Base-by-base conservation (phyloP, 2,329 filamentous ascomycete species). In the Clonostachys rhizophaga region DNA sequence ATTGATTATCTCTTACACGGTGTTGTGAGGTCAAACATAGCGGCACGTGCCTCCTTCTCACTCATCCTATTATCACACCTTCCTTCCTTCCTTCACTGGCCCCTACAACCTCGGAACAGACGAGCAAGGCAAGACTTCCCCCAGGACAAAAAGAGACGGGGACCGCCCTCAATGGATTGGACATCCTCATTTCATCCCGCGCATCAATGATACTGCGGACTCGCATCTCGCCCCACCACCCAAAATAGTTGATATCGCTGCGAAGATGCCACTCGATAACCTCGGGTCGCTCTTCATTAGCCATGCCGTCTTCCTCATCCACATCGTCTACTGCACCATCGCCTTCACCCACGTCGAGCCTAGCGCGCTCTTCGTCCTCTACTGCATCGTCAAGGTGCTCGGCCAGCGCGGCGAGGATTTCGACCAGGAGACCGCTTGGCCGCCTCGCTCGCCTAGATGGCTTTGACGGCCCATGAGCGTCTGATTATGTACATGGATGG, bases 221-320 rank as follows among this genome's bases (percentile, higher is more conserved):
- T 30, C 24, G 9, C 3, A 30, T 30, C 24, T 30, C 24, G 10
- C 24, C 24, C 9, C 24, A 3, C 24, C 24, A 24, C 7, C 24
- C 24, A 9, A 9, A 24, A 18, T 18, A 18, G 24, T 8, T 3
- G 24, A 30, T 30, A 30, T 30, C 24, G 24, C 24, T 30, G 10
- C 24, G 8, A 30, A 30, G 14, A 79, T 79, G 76, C 70, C 76
- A 57, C 64, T 79, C 49, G 66, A 68, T 55, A 72, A 78, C 62
- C 58, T 79, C 24, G 75, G 75, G 43, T 71, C 75, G n/a, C 63
- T 76, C 34, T 58, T 78, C 51, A 63, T 79, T 44, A 67, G 76
- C 53, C 66, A 77, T 52, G 63, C 78, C 46, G 72, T 78, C 55
- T 79, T 79, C 57, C 63, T 79, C 52, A 75, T 72, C 39, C 76